Base-by-base conservation (phyloP, 257 asterid species). In the Leptodermis oblonga region DNA sequence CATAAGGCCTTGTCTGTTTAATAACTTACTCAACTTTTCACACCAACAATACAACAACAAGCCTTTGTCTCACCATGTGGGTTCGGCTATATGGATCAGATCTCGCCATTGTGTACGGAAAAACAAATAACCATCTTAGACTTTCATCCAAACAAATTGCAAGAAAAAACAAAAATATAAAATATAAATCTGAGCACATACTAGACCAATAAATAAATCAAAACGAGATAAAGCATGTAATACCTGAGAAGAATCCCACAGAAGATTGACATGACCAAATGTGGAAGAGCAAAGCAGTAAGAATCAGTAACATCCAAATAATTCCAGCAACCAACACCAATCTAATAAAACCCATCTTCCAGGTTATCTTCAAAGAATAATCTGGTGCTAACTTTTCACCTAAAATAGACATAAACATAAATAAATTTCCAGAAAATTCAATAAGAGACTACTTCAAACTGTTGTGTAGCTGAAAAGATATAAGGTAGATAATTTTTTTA, bases 191-290 rank as follows among this genome's bases (percentile, higher is more conserved):
- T 48, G 30, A 18, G 0, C 18, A 49, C 31, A 33, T 26, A n/a
- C 28, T 34, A 39, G 22, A 70, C 36, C 61, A 31, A n/a, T 22
- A 59, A 48, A 15, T 46, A 22, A 49, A 13, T 51, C 2, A n/a
- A 51, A 58, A 34, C 20, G 23, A 55, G 14, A 54, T 30, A 34
- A 49, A 42, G 36, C 18, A 31, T 20, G n/a, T 48, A 62, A 11
- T 48, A 78, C 86, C 86, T 74, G 84, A 76, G 74, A 83, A 78
- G 75, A 83, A 82, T 71, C 69, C 68, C 37, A 81, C 61, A 26
- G 82, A 76, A 11, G 86, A 81, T 59, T 83, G 86, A 73, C 88
- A 83, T 66, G 88, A 68, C 86, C 86, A 83, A 13, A 77, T 65
- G 59, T 81, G 88, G 68, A 81, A 83, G 46, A 79, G 62, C 61